Evolutionary conservation across 2,329 filamentous ascomycete genomes (phyloP).

Genomic region (Xylaria sp.): DNA sequence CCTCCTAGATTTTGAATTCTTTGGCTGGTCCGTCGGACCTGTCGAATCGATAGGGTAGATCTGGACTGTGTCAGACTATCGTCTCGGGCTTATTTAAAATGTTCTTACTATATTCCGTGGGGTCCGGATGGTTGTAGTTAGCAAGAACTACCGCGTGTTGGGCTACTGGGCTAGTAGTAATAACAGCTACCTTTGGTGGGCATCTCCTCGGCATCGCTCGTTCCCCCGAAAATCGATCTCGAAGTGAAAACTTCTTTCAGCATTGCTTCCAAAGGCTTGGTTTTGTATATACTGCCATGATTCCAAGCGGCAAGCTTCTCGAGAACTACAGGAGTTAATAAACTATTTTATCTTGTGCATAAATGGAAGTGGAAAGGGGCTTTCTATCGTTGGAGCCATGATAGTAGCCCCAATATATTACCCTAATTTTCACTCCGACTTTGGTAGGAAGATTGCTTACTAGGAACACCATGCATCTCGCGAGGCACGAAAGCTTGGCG

Average conservation of each 20-base stretch:
- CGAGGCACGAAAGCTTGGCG: not conserved
- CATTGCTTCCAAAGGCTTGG: not conserved
- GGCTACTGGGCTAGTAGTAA: not conserved
- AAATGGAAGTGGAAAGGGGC: not conserved
- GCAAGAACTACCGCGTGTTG: not conserved
- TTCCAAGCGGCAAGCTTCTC: not conserved
- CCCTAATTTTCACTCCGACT: not conserved
- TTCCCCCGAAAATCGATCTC: not conserved
- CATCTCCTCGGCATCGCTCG: not conserved
- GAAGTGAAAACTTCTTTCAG: not conserved
- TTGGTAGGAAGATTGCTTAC: not conserved
- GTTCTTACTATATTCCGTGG: not conserved
- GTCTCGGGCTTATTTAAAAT: not conserved
- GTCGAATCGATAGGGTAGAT: not conserved
- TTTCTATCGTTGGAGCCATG: not conserved
- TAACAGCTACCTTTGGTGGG: not conserved
- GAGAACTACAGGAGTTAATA: not conserved
- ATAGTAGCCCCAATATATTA: not conserved
- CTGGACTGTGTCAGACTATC: not conserved
- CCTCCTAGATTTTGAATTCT: not conserved
- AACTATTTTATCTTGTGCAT: not conserved
- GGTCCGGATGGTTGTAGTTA: not conserved
- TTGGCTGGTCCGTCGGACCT: not conserved
- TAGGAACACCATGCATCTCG: not conserved
- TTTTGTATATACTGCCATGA: not conserved